Conservation (phyloP, 345 rosid species). For the Kernera saxatilis region DNA sequence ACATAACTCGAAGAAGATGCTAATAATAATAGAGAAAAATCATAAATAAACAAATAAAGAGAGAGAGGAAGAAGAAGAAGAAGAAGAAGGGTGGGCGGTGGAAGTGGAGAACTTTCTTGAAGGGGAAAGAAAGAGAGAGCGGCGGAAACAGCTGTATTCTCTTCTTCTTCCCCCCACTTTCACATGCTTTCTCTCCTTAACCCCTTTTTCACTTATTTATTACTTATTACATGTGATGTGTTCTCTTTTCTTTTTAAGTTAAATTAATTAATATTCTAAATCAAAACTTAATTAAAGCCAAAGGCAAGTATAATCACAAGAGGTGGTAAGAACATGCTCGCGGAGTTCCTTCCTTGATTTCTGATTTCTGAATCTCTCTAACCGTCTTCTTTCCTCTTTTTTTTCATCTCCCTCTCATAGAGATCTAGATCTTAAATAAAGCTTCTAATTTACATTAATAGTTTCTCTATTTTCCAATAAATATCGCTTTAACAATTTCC, state of each 20-base stretch:
- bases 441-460: not conserved
- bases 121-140: conserved; percentile 23
- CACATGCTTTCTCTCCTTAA: conserved; percentile 15
- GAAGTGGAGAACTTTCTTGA: conserved; percentile 30
- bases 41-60: not conserved
- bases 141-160: conserved; percentile 32
- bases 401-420: not conserved
- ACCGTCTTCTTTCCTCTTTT: conserved; percentile 33
- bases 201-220: conserved; percentile 20
- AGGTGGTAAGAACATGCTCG: conserved; percentile 55
- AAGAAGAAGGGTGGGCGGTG: conserved; percentile 24
- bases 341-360: conserved; percentile 45
- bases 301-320: not conserved
- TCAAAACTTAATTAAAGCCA: not conserved
- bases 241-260: not conserved
- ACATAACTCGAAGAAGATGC: not conserved
- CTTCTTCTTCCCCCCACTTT: conserved; percentile 19
- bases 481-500: no score
- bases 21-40: not conserved
- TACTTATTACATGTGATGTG: conserved; percentile 27
- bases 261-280: not conserved
- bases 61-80: not conserved
- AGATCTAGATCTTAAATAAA: conserved; percentile 12
- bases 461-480: no score
- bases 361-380: conserved; percentile 41